These are phyloP conservation scores for Pseudozyma tsukubaensis DNA, from an alignment of 1,284 basidiomycete genomes.

Conservation along the genomic window DNA sequence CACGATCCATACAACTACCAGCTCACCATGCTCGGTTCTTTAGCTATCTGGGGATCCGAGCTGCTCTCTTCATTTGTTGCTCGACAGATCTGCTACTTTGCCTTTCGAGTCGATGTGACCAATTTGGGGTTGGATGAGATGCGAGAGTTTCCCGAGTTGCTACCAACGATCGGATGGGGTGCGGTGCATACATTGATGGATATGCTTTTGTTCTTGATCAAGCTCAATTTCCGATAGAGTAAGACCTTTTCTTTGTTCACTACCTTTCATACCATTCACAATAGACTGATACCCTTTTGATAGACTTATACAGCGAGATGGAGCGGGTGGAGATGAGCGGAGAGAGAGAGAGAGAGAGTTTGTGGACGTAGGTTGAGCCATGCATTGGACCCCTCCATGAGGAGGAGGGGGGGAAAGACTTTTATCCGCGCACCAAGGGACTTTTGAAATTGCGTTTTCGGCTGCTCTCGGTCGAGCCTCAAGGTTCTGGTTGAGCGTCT, in stretches of 20 bases:
- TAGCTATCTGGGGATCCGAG: conserved; percentile 73
- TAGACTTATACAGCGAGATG: too few species aligned
- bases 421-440: too few species aligned
- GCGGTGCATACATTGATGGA: conserved; percentile 73
- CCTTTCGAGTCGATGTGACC: conserved; percentile 72
- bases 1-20: conserved; percentile 74
- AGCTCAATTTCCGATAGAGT: conserved; percentile 51
- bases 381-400: too few species aligned
- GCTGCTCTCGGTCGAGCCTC: too few species aligned
- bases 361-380: too few species aligned
- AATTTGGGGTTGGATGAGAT: conserved; percentile 72
- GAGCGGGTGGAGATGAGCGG: conserved; percentile 1
- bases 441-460: too few species aligned
- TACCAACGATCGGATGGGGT: conserved; percentile 71
- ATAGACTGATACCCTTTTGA: conserved; percentile 11
- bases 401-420: too few species aligned
- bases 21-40: conserved; percentile 72
- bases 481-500: too few species aligned
- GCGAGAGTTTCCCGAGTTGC: conserved; percentile 71
- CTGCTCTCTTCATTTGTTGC: conserved; percentile 72
- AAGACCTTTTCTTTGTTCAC: background rate
- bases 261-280: background rate
- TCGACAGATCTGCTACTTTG: conserved; percentile 69
- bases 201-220: conserved; percentile 72
- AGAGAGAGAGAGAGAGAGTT: background rate